A percentile compares a stretch with the other conserved stretches of the same genome.
Evolutionary conservation across 345 rosid genomes (phyloP).

Genomic region (Draba incana): DNA sequence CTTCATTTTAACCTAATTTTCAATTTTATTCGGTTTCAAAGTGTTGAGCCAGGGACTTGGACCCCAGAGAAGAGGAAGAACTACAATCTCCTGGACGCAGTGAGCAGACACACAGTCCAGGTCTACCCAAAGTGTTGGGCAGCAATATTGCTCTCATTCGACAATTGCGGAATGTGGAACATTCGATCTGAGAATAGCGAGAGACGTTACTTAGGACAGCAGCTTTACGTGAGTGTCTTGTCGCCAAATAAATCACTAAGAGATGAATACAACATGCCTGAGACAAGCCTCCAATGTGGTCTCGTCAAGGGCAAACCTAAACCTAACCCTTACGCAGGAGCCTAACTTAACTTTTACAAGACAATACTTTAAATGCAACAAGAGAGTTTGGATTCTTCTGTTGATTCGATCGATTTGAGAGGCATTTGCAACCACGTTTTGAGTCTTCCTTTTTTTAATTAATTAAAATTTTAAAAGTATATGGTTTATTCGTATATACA

Average conservation of each 20-base stretch:
- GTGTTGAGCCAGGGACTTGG: slow-evolving; percentile 84
- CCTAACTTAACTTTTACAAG: slow-evolving; percentile 32
- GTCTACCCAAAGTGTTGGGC: slow-evolving; percentile 92
- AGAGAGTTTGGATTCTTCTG: slow-evolving; percentile 37
- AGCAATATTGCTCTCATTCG: slow-evolving; percentile 76
- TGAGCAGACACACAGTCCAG: slow-evolving; percentile 79
- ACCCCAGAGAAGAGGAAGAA: slow-evolving; percentile 73
- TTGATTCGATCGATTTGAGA: slow-evolving; percentile 24
- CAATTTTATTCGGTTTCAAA: slow-evolving; percentile 32
- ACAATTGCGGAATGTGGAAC: slow-evolving; percentile 97
- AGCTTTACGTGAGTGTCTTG: slow-evolving; percentile 65
- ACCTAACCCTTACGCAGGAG: slow-evolving; percentile 69
- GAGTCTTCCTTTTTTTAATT: slow-evolving; percentile 6
- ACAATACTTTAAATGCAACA: slow-evolving; percentile 18
- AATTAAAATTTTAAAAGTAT: slow-evolving; percentile 18
- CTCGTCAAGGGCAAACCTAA: slow-evolving; percentile 48
- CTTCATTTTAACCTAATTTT: not conserved
- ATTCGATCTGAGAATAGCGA: slow-evolving; percentile 68
- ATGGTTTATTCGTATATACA: slow-evolving; percentile 41
- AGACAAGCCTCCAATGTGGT: slow-evolving; percentile 62
- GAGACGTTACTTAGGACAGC: slow-evolving; percentile 74
- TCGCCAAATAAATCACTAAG: slow-evolving; percentile 75
- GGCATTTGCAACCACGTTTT: slow-evolving; percentile 29
- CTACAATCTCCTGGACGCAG: slow-evolving; percentile 83
- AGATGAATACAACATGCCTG: slow-evolving; percentile 88